A percentile compares a stretch with the other conserved stretches of the same genome.
Conservation (phyloP, 352 stramenopile species). For the Pythium guiyangense region DNA sequence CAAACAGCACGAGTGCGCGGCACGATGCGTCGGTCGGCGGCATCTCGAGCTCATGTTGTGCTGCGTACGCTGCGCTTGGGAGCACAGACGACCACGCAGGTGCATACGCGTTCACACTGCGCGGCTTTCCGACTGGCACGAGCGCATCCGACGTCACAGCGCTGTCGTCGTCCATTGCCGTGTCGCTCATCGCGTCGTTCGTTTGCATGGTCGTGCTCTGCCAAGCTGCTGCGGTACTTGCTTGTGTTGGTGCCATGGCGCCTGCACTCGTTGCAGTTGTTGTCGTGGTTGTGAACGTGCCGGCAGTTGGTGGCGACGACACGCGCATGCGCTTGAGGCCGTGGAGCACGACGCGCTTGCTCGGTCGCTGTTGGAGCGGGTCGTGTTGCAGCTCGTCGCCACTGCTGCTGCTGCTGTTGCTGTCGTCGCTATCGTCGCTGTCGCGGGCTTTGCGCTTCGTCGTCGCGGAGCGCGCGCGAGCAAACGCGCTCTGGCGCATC, state of each 20-base stretch:
- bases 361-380: slow-evolving; percentile 7
- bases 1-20: slow-evolving; percentile 57
- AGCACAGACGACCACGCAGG: slow-evolving; percentile 1
- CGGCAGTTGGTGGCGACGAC: slow-evolving; percentile 27
- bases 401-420: background rate
- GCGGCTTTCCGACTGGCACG: slow-evolving; percentile 3
- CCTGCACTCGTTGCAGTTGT: background rate
- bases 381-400: slow-evolving; percentile 6
- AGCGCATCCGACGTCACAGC: background rate
- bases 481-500: too few relatives aligned
- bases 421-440: slow-evolving; percentile 13
- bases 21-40: slow-evolving; percentile 23
- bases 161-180: slow-evolving; percentile 9
- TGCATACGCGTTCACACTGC: background rate
- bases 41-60: slow-evolving; percentile 8
- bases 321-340: slow-evolving; percentile 70
- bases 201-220: background rate
- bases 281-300: slow-evolving; percentile 4
- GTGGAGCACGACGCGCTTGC: slow-evolving; percentile 37
- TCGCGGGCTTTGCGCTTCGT: too few relatives aligned
- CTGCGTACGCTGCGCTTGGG: background rate
- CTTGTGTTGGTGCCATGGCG: too few relatives aligned
- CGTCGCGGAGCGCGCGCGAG: too few relatives aligned
- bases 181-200: slow-evolving; percentile 29
- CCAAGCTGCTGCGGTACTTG: background rate